Base-by-base conservation (phyloP, 441 rosid genomes). In the Euphorbia celastroides region DNA sequence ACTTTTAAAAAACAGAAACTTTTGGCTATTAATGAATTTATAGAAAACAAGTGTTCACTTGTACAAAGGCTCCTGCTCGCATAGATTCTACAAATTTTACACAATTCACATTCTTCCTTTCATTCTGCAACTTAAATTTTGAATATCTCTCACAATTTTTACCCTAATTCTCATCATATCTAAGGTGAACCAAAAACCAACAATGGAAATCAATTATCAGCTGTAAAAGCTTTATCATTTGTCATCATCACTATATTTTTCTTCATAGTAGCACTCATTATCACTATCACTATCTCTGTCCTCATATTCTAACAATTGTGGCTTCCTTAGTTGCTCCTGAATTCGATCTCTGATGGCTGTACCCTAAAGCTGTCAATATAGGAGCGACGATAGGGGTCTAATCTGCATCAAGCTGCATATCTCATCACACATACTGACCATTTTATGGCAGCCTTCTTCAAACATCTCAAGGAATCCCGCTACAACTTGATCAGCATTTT, bases 391-490 rank as follows among this genome's bases (percentile, higher is more conserved):
- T 10, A 56, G 31, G 3, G 16, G n/a, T 16, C 19, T 44, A 2
- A 16, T 25, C 9, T 31, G 19, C 0, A 16, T 0, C 7, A n/a
- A 23, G 19, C 7, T 12, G 31, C 4, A 60, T 30, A 68, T 7
- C 25, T 13, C 14, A n/a, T 17, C 51, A 23, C 44, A 38, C 44
- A 38, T 7, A 19, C 46, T 59, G 7, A 91, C 97, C 97, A 91
- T 86, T 78, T 91, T 89, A 70, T 91, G 97, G 80, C 89, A 91
- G 51, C 97, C 82, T 78, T 91, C 96, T 79, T 91, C 97, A 54
- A 91, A 91, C 90, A 88, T 86, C 77, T 87, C 97, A 31, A 91
- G 88, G 72, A 91, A 91, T 54, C 97, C 97, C 54, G 90, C 90
- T 56, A 91, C 97, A 84, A 79, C 80, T 34, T 96, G 84, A 79